Evolutionary conservation across 2,329 filamentous ascomycete species (phyloP).

Genomic region (Colletotrichum falcatum): DNA sequence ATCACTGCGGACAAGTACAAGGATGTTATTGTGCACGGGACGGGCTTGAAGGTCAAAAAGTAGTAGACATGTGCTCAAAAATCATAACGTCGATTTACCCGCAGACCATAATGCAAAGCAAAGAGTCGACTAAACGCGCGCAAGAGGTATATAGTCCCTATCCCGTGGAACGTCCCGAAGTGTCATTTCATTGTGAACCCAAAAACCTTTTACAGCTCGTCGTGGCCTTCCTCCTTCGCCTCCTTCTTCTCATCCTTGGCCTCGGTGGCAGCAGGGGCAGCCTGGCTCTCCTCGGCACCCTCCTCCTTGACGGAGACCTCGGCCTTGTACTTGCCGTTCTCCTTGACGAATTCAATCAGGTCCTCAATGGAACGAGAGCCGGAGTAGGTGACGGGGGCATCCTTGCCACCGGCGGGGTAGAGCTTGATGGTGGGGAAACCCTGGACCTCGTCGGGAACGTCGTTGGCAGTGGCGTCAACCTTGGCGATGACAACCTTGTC

Average conservation of each 20-base stretch:
- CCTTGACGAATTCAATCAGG: slow-evolving; percentile 89
- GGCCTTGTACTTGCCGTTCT: slow-evolving; percentile 92
- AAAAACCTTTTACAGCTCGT: slow-evolving; percentile 76
- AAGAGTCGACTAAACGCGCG: slow-evolving; percentile 38
- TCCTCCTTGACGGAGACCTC: slow-evolving; percentile 70
- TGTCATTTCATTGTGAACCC: slow-evolving; percentile 39
- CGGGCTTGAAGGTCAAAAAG: too few species aligned
- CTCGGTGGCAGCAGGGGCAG: slow-evolving; percentile 65
- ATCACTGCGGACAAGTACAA: not conserved
- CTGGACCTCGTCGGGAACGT: slow-evolving; percentile 95
- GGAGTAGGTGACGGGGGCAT: slow-evolving; percentile 84
- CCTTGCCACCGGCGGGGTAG: slow-evolving; percentile 91
- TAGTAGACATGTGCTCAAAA: slow-evolving; percentile 10
- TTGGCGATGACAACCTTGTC: slow-evolving; percentile 93
- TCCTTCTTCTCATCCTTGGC: slow-evolving; percentile 60
- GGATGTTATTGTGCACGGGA: not conserved
- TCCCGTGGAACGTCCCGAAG: slow-evolving; percentile 36
- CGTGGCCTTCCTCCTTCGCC: slow-evolving; percentile 66
- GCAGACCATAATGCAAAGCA: slow-evolving; percentile 39
- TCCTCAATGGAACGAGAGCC: slow-evolving; percentile 92
- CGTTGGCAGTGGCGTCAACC: slow-evolving; percentile 96
- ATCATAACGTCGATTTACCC: slow-evolving; percentile 37
- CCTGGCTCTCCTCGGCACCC: slow-evolving; percentile 65
- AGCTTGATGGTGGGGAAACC: slow-evolving; percentile 99
- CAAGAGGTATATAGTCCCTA: slow-evolving; percentile 44